Percentiles rank a stretch among this genome's conserved stretches.
Evolutionary conservation across 2,329 filamentous ascomycete genomes (phyloP).

Genomic region (Fusarium sp.): DNA sequence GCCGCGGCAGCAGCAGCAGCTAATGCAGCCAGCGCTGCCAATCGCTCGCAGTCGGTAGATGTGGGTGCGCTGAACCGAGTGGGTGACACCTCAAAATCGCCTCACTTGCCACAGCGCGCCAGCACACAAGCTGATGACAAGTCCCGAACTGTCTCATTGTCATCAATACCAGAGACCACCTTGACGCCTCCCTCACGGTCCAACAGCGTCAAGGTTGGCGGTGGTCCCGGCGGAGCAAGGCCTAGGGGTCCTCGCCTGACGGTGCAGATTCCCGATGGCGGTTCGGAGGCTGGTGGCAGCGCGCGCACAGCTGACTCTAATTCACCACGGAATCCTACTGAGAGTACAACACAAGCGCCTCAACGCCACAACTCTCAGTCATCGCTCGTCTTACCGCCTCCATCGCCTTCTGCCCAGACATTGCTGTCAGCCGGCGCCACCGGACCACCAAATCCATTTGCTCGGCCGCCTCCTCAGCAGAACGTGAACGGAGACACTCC

Average conservation of each 20-base stretch:
- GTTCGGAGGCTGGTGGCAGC: slow-evolving; percentile 77
- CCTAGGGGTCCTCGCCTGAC: slow-evolving; percentile 85
- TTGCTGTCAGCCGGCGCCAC: slow-evolving; percentile 91
- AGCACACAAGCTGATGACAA: slow-evolving; percentile 62
- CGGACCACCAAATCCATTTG: slow-evolving; percentile 95
- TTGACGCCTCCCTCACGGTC: slow-evolving; percentile 80
- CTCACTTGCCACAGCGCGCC: slow-evolving; percentile 64
- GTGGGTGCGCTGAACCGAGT: slow-evolving; percentile 66
- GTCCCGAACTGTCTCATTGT: slow-evolving; percentile 64
- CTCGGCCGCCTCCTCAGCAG: slow-evolving; percentile 82
- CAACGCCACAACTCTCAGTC: slow-evolving; percentile 69
- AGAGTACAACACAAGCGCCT: slow-evolving; percentile 66
- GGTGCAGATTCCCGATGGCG: slow-evolving; percentile 94
- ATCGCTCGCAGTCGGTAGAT: slow-evolving; percentile 75
- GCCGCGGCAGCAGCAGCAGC: slow-evolving; percentile 44
- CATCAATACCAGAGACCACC: slow-evolving; percentile 72
- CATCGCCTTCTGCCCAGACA: slow-evolving; percentile 88
- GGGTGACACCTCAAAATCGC: slow-evolving; percentile 63
- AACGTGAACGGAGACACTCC: slow-evolving; percentile 73
- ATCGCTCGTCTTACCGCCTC: slow-evolving; percentile 87
- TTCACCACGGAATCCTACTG: slow-evolving; percentile 70
- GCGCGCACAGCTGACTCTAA: slow-evolving; percentile 77
- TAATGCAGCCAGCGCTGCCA: slow-evolving; percentile 46
- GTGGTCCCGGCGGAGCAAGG: slow-evolving; percentile 71
- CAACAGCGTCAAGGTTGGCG: slow-evolving; percentile 76